Evolutionary conservation across 1,284 basidiomycete genomes (phyloP).

Genomic region (Ganoderma resinaceum): DNA sequence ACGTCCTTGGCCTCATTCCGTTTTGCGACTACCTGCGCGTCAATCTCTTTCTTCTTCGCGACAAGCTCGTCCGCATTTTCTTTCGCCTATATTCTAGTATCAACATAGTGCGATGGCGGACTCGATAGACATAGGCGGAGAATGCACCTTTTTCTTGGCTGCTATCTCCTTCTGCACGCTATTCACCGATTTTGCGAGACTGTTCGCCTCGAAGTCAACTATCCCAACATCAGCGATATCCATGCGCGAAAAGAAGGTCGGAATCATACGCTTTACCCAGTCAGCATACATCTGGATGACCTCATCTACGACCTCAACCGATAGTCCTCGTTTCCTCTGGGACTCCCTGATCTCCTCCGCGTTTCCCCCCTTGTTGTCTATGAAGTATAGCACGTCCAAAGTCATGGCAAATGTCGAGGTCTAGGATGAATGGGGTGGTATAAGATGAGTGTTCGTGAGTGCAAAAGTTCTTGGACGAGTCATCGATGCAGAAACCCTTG

Average conservation of each 20-base stretch:
- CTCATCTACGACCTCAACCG: constrained; percentile 93
- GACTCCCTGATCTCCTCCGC: constrained; percentile 93
- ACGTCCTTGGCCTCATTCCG: constrained; percentile 80
- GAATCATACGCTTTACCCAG: constrained; percentile 87
- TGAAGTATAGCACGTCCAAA: constrained; percentile 79
- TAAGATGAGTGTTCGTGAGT: constrained; percentile 1
- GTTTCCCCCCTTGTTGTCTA: constrained; percentile 92
- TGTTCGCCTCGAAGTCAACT: constrained; percentile 90
- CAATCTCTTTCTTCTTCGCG: constrained; percentile 80
- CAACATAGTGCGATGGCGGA: not conserved
- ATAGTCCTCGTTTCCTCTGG: constrained; percentile 89
- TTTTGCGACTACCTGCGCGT: constrained; percentile 80
- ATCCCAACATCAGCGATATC: not conserved
- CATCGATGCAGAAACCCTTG: constrained; percentile 3
- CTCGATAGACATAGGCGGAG: too few species aligned
- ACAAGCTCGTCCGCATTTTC: constrained; percentile 90
- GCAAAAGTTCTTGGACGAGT: not conserved
- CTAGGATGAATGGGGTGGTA: not conserved
- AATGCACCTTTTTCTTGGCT: constrained; percentile 86
- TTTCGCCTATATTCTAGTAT: constrained; percentile 69
- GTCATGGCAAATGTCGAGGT: constrained; percentile 55
- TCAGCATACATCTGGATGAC: constrained; percentile 91
- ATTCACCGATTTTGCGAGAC: constrained; percentile 85
- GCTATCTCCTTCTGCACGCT: constrained; percentile 94
- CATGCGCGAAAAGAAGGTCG: not conserved